These are phyloP conservation scores for Aphanomyces euteiches DNA, from an alignment of 352 stramenopile species.

Conservation along the genomic window DNA sequence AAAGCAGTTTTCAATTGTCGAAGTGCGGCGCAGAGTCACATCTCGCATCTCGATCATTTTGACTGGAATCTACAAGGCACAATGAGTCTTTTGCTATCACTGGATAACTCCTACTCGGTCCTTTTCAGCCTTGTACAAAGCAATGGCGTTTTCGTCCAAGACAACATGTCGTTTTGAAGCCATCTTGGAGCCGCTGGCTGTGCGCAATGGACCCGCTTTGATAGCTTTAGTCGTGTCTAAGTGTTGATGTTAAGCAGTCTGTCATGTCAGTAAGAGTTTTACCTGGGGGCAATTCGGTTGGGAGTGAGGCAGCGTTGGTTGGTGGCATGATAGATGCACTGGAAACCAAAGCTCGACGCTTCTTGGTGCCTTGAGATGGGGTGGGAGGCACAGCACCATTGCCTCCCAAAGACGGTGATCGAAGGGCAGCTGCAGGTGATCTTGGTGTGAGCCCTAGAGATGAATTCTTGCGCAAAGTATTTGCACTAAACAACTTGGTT, in stretches of 20 bases:
- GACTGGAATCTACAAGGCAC: conserved; percentile 51
- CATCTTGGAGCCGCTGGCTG: conserved; percentile 74
- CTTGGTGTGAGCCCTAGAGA: conserved; percentile 31
- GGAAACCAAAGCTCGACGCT: conserved; percentile 33
- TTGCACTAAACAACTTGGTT: not conserved
- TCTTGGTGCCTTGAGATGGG: conserved; percentile 8
- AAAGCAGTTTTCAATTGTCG: conserved; percentile 81
- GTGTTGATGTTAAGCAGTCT: not conserved
- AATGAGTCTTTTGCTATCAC: not conserved
- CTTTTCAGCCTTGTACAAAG: conserved; percentile 82
- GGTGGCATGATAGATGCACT: conserved; percentile 32
- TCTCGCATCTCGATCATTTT: conserved; percentile 83
- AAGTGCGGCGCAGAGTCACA: conserved; percentile 74
- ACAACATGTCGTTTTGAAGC: conserved; percentile 86
- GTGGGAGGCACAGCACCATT: not conserved
- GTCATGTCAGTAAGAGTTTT: not conserved
- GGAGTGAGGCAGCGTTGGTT: not conserved
- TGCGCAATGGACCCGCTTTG: conserved; percentile 81
- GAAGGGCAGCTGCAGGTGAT: conserved; percentile 30
- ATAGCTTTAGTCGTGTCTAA: conserved; percentile 51
- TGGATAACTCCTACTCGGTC: conserved; percentile 36
- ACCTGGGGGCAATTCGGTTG: conserved; percentile 43
- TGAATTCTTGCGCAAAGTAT: conserved; percentile 52
- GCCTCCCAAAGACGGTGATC: conserved; percentile 48
- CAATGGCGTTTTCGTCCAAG: conserved; percentile 77